These are phyloP conservation scores for Aspergillus sp. DNA, from an alignment of 2,329 filamentous ascomycete species.

Conservation along the genomic window DNA sequence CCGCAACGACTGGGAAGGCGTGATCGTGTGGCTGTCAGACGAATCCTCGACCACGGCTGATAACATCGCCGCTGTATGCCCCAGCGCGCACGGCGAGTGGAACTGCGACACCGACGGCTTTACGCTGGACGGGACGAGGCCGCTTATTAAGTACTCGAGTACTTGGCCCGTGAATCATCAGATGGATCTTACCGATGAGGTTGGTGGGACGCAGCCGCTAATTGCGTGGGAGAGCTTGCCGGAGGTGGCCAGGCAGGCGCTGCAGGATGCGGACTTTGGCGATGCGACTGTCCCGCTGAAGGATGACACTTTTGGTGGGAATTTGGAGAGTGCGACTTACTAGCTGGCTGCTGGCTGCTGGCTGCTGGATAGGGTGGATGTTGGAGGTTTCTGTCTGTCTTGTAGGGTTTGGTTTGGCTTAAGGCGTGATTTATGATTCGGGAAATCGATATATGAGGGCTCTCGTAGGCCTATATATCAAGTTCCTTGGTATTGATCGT, in stretches of 20 bases:
- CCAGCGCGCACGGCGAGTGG: conserved; percentile 53
- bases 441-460: too few species aligned
- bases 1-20: conserved; percentile 58
- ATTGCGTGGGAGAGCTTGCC: conserved; percentile 54
- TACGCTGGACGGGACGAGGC: conserved; percentile 39
- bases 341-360: too few species aligned
- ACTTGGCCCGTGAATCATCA: conserved; percentile 51
- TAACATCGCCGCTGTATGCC: conserved; percentile 51
- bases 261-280: conserved; percentile 50
- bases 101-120: conserved; percentile 43
- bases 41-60: conserved; percentile 34
- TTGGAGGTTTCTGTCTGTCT: too few species aligned
- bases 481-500: too few species aligned
- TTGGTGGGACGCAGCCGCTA: conserved; percentile 48
- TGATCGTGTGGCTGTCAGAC: conserved; percentile 52
- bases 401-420: too few species aligned
- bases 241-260: conserved; percentile 40
- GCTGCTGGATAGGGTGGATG: too few species aligned
- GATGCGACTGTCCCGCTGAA: conserved; percentile 50
- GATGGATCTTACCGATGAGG: conserved; percentile 40
- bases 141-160: conserved; percentile 52
- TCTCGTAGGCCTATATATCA: too few species aligned
- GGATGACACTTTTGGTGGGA: conserved; percentile 47
- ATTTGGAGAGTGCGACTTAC: conserved; percentile 32
- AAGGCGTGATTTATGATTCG: too few species aligned